Evolutionary conservation across 495 filamentous ascomycete genomes (phyloP).

Genomic region (Barbatosphaeria neglecta): DNA sequence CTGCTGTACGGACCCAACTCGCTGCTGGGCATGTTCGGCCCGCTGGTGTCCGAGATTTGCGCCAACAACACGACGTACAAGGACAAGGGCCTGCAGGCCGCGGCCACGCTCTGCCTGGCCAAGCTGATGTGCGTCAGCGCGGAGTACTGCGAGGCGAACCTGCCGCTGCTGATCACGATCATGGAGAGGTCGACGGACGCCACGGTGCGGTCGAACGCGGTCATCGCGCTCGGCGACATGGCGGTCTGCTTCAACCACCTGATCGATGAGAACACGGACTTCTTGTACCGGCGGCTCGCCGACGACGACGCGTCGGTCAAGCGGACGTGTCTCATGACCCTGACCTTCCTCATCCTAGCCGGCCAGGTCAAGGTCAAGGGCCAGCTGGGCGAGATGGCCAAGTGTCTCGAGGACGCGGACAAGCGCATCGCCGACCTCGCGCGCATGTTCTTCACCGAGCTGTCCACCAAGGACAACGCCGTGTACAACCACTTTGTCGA

Average conservation of each 20-base stretch:
- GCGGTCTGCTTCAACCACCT: conserved; percentile 99
- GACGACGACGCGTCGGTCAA: conserved; percentile 85
- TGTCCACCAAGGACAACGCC: conserved; percentile 95
- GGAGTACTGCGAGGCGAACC: conserved; percentile 89
- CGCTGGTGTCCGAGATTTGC: conserved; percentile 84
- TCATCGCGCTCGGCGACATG: conserved; percentile 97
- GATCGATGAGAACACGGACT: conserved; percentile 98
- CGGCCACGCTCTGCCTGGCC: conserved; percentile 89
- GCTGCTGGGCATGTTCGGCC: conserved; percentile 78
- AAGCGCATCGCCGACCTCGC: conserved; percentile 87
- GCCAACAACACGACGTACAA: conserved; percentile 84
- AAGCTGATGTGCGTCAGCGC: conserved; percentile 96
- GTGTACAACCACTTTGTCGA: conserved; percentile 99
- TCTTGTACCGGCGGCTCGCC: conserved; percentile 84
- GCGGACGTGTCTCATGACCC: conserved; percentile 94
- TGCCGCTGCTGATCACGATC: conserved; percentile 92
- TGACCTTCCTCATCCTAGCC: conserved; percentile 94
- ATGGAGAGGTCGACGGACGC: conserved; percentile 87
- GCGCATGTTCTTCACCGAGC: conserved; percentile 96
- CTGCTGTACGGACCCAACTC: conserved; percentile 80
- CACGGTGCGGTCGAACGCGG: conserved; percentile 85
- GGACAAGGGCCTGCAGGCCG: conserved; percentile 78
- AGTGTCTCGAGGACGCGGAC: conserved; percentile 91
- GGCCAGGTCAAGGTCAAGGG: conserved; percentile 99
- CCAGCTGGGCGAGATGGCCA: conserved; percentile 98